Base-by-base conservation (phyloP, 1,284 basidiomycete species). In the Pisolithus thermaeus region DNA sequence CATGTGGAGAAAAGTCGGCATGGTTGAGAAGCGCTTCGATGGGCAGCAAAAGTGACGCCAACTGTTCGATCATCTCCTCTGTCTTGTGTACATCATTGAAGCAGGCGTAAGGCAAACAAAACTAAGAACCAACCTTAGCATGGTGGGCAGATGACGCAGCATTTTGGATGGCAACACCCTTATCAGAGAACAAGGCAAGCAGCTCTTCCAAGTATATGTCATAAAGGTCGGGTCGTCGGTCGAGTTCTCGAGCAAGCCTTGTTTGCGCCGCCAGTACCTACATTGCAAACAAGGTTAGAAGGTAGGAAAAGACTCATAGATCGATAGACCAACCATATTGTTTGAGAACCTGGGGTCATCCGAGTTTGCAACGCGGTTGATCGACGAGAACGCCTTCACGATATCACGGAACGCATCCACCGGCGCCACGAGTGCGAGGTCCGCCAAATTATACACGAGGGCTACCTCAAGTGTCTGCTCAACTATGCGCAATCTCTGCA, bases 101-200 rank as follows among this genome's bases (percentile, higher is more conserved):
- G 12, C 38, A 14, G 25, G 23, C 45, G 20, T 49, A 46, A 47
- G 18, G 35, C 46, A 42, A 49, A 32, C 40, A 14, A 14, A 53
- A 38, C 47, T 32, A 53, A 49, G 20, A 53, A 52, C 67, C 44
- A 54, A 85, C 87, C 76, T 90, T 87, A 18, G 79, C 70, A 58
- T 78, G 77, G 49, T 78, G 77, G 55, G 84, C 80, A 5, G 80
- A 73, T 6, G 83, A 79, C 44, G 84, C 82, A 14, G 82, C 69
- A 59, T 92, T 90, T 67, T 97, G 94, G 22, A 96, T 91, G 11
- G 87, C 87, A 14, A 94, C 84, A 22, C 92, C 95, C 68, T 95
- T 95, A 61, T 97, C 95, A 16, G 84, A 81, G 64, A 97, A 97
- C 16, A 97, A 74, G 2, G 82, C 81, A 40, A 98, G 75, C 7